A percentile compares a stretch with the other conserved stretches of the same genome.
Conservation (phyloP, 495 filamentous ascomycete species). For the Tuber umbilicatum region DNA sequence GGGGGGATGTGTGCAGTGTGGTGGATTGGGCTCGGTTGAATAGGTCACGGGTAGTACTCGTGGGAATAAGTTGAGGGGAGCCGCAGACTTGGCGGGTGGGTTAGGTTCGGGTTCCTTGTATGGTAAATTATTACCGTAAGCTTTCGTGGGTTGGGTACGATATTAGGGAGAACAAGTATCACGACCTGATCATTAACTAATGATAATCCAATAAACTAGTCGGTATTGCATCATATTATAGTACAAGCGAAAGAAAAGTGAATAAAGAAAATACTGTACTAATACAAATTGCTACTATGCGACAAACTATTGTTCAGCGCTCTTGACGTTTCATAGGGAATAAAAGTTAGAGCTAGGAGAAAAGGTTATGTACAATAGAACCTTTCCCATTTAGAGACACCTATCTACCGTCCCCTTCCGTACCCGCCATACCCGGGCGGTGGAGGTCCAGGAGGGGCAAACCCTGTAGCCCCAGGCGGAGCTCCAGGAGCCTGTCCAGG, state of each 20-base stretch:
- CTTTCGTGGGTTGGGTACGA: not conserved
- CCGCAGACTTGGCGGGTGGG: not conserved
- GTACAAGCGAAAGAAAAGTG: not conserved
- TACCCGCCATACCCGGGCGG: constrained; percentile 34
- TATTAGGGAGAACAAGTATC: not conserved
- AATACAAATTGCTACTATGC: not conserved
- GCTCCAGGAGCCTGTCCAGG: constrained; percentile 33
- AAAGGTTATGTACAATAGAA: constrained; percentile 8
- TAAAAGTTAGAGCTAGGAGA: not conserved
- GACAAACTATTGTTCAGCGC: not conserved
- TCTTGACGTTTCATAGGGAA: not conserved
- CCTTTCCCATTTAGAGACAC: not conserved
- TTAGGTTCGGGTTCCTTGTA: not conserved
- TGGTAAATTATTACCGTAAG: too few species aligned
- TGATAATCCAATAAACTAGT: not conserved
- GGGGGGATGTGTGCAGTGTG: not conserved
- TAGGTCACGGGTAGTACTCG: not conserved
- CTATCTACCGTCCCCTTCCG: constrained; percentile 29
- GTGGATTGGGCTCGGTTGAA: not conserved
- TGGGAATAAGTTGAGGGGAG: not conserved
- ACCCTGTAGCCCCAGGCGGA: constrained; percentile 33
- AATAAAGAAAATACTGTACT: not conserved
- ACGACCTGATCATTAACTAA: not conserved
- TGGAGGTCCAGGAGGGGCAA: constrained; percentile 33
- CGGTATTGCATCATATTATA: not conserved